Base-by-base conservation (phyloP, 257 asterid genomes). In the Lithospermum erythrorhizon region DNA sequence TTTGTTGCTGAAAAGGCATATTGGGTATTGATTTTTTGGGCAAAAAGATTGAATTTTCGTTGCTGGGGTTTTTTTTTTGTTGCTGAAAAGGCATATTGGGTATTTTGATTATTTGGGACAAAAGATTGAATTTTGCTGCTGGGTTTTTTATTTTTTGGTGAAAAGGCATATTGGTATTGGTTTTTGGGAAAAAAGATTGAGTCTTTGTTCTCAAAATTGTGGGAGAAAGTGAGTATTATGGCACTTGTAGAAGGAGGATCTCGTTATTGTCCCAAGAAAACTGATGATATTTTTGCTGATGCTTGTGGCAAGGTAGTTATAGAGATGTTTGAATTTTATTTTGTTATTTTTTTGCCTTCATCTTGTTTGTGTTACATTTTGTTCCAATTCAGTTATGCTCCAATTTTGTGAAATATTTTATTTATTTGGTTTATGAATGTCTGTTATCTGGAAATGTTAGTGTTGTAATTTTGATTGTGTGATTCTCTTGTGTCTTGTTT, bases 201-300 rank as follows among this genome's bases (percentile, higher is more conserved):
- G 11, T 27, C 47, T 29, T 27, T 24, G 18, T 4, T 20, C 27
- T 35, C 13, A 6, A 51, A 1, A 72, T 77, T 76, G 59, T 79
- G 79, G 85, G 95, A 87, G 61, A 83, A 76, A 68, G 64, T 73
- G 45, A 76, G 74, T 75, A 61, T 35, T 35, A 35, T 35, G 45
- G 45, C 21, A 75, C 73, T 82, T 81, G 84, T 82, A 15, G 94
- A 84, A 81, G 90, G 89, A 76, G 95, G 86, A 75, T 84, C 90
- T 80, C 83, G 63, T 45, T 84, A 82, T 67, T 84, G 89, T 63
- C 81, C 88, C 59, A 87, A 87, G 73, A 87, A 87, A 73, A 72
- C 81, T 20, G 95, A 87, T 84, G 90, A 87, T 79, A 60, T 65
- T 18, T 77, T 82, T 57, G 78, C 75, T 55, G 77, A 66, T 59